Conservation (phyloP, 805 yeast genomes). For the Kodamaea kakaduensis region DNA sequence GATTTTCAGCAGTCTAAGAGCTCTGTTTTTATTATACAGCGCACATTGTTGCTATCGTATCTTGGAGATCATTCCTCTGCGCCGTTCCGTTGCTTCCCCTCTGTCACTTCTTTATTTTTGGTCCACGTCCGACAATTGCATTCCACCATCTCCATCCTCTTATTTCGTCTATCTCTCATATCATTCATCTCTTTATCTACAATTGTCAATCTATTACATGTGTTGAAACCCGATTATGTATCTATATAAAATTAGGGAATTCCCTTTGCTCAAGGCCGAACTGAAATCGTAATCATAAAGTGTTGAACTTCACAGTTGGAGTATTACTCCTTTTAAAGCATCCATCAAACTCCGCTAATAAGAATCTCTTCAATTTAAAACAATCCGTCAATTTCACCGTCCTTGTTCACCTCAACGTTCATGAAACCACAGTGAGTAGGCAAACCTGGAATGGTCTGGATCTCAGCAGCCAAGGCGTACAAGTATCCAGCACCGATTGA, state of each 20-base stretch:
- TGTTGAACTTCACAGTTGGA: constrained; percentile 9
- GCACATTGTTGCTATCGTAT: no score
- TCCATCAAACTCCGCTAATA: no score
- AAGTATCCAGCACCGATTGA: constrained; percentile 82
- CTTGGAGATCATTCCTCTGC: no score
- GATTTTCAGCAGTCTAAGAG: no score
- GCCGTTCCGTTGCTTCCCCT: no score
- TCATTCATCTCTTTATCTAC: constrained; percentile 2
- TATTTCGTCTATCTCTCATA: not conserved
- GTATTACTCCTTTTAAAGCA: not conserved
- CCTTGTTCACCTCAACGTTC: constrained; percentile 78
- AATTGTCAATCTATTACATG: no score
- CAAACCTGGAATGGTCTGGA: constrained; percentile 82
- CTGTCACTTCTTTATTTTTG: no score
- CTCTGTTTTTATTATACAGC: no score
- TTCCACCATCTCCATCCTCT: no score
- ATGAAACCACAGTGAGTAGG: constrained; percentile 84
- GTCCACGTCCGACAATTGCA: no score
- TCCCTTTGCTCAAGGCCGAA: constrained; percentile 6
- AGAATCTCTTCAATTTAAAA: constrained; percentile 33
- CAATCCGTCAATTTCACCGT: constrained; percentile 80
- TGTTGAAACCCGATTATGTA: constrained; percentile 9
- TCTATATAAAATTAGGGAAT: constrained; percentile 1
- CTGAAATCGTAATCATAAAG: constrained; percentile 10
- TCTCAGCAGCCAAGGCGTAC: constrained; percentile 82